Percentiles rank a stretch among this genome's conserved stretches.
Conservation (phyloP, 371 early-diverging fungal species). For the Coemansia sp. region DNA sequence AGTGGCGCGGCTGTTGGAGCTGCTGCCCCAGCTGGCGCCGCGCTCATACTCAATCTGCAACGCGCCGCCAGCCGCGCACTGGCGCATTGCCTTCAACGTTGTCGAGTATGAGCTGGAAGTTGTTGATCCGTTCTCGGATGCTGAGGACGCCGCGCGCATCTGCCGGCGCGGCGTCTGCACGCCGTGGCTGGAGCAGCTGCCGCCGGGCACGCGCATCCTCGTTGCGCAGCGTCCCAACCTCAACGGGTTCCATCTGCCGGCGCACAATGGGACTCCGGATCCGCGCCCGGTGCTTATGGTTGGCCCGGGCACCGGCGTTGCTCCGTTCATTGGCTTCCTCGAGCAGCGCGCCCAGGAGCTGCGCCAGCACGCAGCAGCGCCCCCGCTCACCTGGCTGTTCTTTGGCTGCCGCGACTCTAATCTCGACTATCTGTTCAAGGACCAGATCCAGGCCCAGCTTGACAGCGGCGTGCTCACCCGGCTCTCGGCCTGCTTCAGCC, state of each 20-base stretch:
- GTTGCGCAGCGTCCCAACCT: conserved; percentile 61
- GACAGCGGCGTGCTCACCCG: conserved; percentile 58
- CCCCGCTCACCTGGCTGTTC: conserved; percentile 59
- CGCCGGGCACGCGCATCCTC: conserved; percentile 7
- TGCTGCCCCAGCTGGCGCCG: conserved; percentile 74
- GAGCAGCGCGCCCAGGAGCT: conserved; percentile 57
- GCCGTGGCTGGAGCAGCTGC: conserved; percentile 71
- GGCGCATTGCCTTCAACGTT: conserved; percentile 85
- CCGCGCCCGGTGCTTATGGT: conserved; percentile 69
- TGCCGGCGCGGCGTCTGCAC: conserved; percentile 76
- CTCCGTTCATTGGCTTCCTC: conserved; percentile 85
- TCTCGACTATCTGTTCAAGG: conserved; percentile 66
- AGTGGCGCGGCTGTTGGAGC: conserved; percentile 69
- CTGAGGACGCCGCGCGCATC: conserved; percentile 30
- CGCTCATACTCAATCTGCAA: conserved; percentile 86
- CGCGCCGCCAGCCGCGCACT: conserved; percentile 56
- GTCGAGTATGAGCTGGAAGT: conserved; percentile 61
- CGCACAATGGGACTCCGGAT: conserved; percentile 28
- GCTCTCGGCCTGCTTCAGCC: conserved; percentile 62
- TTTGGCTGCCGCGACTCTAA: conserved; percentile 70
- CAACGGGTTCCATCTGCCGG: conserved; percentile 63
- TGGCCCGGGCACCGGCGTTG: conserved; percentile 88
- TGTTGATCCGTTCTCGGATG: conserved; percentile 23
- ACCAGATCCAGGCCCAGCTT: conserved; percentile 56
- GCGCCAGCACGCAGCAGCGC: conserved; percentile 49